Evolutionary conservation across 108 stramenopile genomes (phyloP), one percentile per base, ranked within the genome.

Genomic region (Pseudonitzschia multiseries): DNA sequence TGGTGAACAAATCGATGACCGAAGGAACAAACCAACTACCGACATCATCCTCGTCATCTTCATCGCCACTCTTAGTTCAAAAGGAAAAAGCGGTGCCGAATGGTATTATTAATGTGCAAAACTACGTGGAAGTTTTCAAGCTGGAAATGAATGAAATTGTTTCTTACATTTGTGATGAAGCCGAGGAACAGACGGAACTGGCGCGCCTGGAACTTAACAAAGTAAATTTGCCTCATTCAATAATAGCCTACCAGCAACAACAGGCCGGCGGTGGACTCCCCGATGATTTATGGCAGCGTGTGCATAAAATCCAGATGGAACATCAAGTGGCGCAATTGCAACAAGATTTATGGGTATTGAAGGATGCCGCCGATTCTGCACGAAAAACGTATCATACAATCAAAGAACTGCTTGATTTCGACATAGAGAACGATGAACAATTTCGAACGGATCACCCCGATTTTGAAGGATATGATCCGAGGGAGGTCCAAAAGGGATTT

Each of bases 291-390:
- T 87, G 86, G 86, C 21, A 63, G n/a, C 78, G 79, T 1, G 79
- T 84, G 12, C 29, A 78, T 52, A 36, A 22, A 13, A 73, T 87
- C 17, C 84, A 87, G 64, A 43, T 41, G 17, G 73, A 81, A 32
- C 52, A 71, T 33, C 59, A 57, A 4, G 63, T 86, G 46, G 57
- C 41, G 4, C 27, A 66, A 52, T 40, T 86, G 44, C 78, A 83
- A 57, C 75, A 76, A 57, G 79, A 75, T 57, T 65, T 84, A 46
- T 87, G 86, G 86, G 79, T 78, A 73, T 70, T 87, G 42, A 75
- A 73, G 4, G 86, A 87, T 75, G 29, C 46, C 3, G 73, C 83
- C 24, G 83, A 87, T 21, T n/a, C 21, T 36, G 86, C 86, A 18
- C 71, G 69, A 31, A 59, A 4, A 21, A 80, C 71, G 20, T 68